These are phyloP conservation scores for Cardamine occulta DNA, from an alignment of 345 rosid species.

Conservation along the genomic window DNA sequence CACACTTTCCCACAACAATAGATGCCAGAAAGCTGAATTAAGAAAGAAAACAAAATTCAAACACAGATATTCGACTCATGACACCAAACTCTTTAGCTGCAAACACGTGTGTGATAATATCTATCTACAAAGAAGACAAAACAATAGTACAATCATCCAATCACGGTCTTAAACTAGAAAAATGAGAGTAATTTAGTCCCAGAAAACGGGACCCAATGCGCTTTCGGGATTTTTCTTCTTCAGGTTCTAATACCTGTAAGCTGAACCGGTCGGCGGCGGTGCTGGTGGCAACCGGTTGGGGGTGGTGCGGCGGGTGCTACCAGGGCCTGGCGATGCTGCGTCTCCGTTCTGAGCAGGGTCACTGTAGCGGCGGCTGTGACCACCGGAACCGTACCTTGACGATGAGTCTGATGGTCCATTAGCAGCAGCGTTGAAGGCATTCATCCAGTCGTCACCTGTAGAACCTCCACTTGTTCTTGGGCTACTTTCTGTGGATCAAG, in stretches of 20 bases:
- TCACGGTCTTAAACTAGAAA: constrained; percentile 33
- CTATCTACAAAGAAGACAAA: constrained; percentile 42
- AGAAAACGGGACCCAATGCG: constrained; percentile 26
- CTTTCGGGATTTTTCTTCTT: not conserved
- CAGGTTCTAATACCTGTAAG: constrained; percentile 57
- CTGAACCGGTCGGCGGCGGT: constrained; percentile 71
- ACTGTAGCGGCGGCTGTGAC: constrained; percentile 74
- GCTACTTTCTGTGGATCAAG: constrained; percentile 69
- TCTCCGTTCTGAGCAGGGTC: constrained; percentile 83
- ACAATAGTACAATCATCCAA: constrained; percentile 33
- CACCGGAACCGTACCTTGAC: constrained; percentile 53
- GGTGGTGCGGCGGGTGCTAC: constrained; percentile 69
- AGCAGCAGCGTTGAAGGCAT: constrained; percentile 89
- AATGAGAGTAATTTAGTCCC: constrained; percentile 34
- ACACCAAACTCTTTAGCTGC: constrained; percentile 28
- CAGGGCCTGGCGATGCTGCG: constrained; percentile 52
- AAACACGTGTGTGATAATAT: constrained; percentile 25
- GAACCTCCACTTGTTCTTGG: constrained; percentile 62
- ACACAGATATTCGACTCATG: constrained; percentile 30
- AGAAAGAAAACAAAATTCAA: constrained; percentile 15
- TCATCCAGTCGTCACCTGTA: constrained; percentile 93
- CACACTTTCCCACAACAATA: constrained; percentile 5
- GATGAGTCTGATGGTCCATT: constrained; percentile 57
- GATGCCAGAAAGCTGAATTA: constrained; percentile 9
- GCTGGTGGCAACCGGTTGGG: constrained; percentile 87